Evolutionary conservation across 1,284 basidiomycete genomes (phyloP).

Genomic region (Cryptococcus sp.): DNA sequence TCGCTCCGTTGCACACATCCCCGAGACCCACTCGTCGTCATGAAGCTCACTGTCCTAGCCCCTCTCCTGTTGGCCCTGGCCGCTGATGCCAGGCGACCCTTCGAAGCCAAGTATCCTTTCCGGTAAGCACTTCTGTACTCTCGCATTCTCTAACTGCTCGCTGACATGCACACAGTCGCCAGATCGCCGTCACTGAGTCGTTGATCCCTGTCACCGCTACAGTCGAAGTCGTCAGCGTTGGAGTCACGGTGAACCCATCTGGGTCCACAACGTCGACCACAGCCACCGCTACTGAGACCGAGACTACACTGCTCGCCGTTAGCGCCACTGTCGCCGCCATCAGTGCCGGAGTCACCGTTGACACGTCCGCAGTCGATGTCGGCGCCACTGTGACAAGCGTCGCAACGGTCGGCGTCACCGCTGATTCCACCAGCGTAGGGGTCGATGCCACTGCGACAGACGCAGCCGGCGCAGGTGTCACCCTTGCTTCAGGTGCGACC

Average conservation of each 20-base stretch:
- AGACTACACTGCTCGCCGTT: not conserved
- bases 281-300: not conserved
- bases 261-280: not conserved
- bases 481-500: not conserved
- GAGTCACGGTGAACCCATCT: not conserved
- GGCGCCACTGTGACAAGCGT: not conserved
- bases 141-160: not conserved
- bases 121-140: not conserved
- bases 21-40: not conserved
- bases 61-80: conserved; percentile 2
- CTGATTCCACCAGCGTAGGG: not conserved
- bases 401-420: not conserved
- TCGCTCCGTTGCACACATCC: not conserved
- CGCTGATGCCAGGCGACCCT: conserved; percentile 2
- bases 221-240: not conserved
- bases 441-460: not conserved
- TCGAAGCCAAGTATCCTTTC: not conserved
- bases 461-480: not conserved
- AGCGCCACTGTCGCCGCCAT: not conserved
- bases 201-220: not conserved
- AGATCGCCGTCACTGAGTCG: not conserved
- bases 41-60: conserved; percentile 1
- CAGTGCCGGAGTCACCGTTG: not conserved
- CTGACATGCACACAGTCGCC: not conserved
- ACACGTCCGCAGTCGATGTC: not conserved